Percentiles rank a stretch among this genome's conserved stretches.
phyloP scores from a whole-genome alignment of 179 eudicot genomes.

The Amaranthus tricolor region DNA sequence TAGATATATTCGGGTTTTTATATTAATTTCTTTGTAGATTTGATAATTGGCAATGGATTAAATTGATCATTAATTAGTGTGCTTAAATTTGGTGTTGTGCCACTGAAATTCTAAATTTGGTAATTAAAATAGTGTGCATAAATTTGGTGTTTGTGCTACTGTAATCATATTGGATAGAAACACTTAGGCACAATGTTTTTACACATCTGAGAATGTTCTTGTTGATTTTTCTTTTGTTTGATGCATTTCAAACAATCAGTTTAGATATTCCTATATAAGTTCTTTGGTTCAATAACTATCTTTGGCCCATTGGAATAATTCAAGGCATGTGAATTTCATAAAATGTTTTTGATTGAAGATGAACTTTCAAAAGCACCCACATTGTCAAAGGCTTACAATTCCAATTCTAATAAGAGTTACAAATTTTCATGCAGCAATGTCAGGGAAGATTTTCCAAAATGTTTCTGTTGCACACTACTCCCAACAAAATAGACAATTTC shows the following conservation, averaged over 20 bases:
- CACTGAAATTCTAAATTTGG: not conserved
- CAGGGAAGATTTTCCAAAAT: slow-evolving; percentile 88
- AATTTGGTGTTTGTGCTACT: not conserved
- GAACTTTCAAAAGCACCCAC: slow-evolving; percentile 15
- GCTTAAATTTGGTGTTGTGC: not conserved
- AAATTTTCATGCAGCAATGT: slow-evolving; percentile 80
- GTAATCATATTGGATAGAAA: not conserved
- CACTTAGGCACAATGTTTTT: not conserved
- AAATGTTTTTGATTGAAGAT: not conserved
- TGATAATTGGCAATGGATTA: no score
- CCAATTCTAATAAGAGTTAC: slow-evolving; percentile 53
- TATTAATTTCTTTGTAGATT: no score
- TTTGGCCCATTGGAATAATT: not conserved
- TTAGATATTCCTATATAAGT: not conserved
- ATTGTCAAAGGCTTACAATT: slow-evolving; percentile 6
- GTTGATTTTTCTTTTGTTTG: not conserved
- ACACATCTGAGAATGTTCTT: not conserved
- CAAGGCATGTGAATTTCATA: not conserved
- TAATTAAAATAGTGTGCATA: not conserved
- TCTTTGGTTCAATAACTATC: not conserved
- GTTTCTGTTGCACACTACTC: slow-evolving; percentile 63
- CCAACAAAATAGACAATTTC: slow-evolving; percentile 74
- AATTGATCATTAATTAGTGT: no score
- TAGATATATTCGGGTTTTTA: no score
- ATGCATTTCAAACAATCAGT: not conserved